Evolutionary conservation across 176 grass and related monocot species (phyloP).

Genomic region (Stipa capillata): DNA sequence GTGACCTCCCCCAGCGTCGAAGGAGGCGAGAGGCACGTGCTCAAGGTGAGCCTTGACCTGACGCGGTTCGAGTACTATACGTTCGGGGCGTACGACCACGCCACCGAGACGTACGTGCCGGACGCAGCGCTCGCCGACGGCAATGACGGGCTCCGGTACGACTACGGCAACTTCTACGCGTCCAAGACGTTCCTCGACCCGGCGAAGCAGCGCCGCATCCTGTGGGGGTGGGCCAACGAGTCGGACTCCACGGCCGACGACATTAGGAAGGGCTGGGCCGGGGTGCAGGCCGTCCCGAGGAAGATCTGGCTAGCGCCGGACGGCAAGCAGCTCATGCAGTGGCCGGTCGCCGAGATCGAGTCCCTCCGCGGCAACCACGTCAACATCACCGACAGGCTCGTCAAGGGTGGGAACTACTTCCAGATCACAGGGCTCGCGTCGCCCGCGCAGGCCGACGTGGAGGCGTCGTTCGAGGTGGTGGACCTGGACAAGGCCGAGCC

Average conservation of each 20-base stretch:
- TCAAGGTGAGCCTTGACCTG: constrained; percentile 53
- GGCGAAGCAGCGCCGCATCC: constrained; percentile 31
- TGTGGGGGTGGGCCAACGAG: constrained; percentile 62
- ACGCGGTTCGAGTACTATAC: constrained; percentile 44
- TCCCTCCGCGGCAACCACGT: constrained; percentile 24
- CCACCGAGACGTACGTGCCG: constrained; percentile 36
- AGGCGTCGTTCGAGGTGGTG: constrained; percentile 48
- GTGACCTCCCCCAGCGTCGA: background rate
- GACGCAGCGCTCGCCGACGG: constrained; percentile 24
- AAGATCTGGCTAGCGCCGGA: constrained; percentile 32
- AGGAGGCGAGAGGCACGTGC: constrained; percentile 15
- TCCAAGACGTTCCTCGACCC: constrained; percentile 57
- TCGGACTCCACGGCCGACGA: constrained; percentile 32
- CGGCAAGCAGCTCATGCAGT: constrained; percentile 56
- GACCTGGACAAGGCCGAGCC: constrained; percentile 53
- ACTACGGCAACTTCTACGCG: constrained; percentile 75
- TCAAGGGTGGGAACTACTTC: background rate
- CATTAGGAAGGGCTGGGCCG: constrained; percentile 42
- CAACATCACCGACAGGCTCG: background rate
- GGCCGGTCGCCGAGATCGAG: constrained; percentile 55
- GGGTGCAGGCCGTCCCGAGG: constrained; percentile 53
- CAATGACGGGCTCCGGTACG: constrained; percentile 24
- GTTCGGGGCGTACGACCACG: constrained; percentile 40
- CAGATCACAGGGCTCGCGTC: constrained; percentile 24
- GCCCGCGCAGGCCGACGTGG: constrained; percentile 50